A percentile compares a stretch with the other conserved stretches of the same genome.
These are phyloP conservation scores for Talaromyces verruculosus DNA, from an alignment of 2,329 filamentous ascomycete species.

Conservation along the genomic window DNA sequence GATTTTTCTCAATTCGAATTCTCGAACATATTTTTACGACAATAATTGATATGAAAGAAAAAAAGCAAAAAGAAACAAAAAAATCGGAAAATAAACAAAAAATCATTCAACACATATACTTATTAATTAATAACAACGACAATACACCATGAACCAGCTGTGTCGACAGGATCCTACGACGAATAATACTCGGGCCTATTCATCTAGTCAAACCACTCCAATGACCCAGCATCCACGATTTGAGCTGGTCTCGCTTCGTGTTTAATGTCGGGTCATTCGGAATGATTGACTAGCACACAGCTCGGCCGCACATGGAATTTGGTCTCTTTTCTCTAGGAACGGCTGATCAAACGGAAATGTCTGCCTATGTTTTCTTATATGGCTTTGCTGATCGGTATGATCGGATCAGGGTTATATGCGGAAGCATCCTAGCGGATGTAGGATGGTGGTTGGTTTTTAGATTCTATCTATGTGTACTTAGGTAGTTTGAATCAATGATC, in stretches of 20 bases:
- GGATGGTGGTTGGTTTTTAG: not conserved
- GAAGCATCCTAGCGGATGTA: conserved; percentile 8
- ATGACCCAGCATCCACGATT: conserved; percentile 14
- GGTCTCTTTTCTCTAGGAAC: not conserved
- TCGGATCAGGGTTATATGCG: not conserved
- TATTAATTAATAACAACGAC: conserved; percentile 14
- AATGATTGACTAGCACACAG: conserved; percentile 8
- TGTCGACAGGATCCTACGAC: conserved; percentile 5
- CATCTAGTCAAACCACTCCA: not conserved
- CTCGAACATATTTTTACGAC: conserved; percentile 14
- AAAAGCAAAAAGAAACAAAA: not conserved
- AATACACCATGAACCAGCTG: conserved; percentile 12
- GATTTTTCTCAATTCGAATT: conserved; percentile 8
- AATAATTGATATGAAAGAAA: conserved; percentile 1
- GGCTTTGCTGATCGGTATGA: not conserved
- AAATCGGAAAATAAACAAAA: conserved; percentile 1
- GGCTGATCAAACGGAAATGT: not conserved
- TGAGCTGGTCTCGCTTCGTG: conserved; percentile 18
- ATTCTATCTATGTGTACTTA: not conserved
- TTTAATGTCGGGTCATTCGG: not conserved
- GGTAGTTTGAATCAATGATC: conserved; percentile 4
- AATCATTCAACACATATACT: not conserved
- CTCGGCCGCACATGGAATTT: conserved; percentile 6
- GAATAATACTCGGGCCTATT: not conserved
- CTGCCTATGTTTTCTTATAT: conserved; percentile 10